A percentile compares a stretch with the other conserved stretches of the same genome.
These are phyloP conservation scores for Pyronema omphalodes DNA, from an alignment of 495 filamentous ascomycete genomes.

Conservation along the genomic window DNA sequence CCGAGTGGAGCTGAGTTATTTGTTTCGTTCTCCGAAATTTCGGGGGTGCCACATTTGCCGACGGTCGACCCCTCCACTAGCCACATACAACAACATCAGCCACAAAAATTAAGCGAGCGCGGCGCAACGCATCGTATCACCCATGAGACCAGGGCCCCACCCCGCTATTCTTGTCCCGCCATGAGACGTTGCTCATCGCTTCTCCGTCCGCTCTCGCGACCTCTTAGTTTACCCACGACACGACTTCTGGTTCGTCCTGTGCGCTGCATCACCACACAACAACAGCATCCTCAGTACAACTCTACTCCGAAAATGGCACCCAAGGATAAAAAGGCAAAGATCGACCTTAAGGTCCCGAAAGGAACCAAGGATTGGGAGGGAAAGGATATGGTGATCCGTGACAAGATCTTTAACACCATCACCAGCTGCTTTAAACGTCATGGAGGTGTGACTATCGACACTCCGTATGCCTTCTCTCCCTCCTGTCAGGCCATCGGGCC, in stretches of 20 bases:
- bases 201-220: not conserved
- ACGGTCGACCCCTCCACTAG: not conserved
- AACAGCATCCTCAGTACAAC: not conserved
- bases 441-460: conserved; percentile 72
- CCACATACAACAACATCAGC: not conserved
- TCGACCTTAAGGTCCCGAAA: conserved; percentile 24
- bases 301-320: conserved; percentile 11
- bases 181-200: conserved; percentile 2
- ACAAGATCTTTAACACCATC: conserved; percentile 70
- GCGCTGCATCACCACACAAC: not conserved
- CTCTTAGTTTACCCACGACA: not conserved
- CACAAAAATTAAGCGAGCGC: not conserved
- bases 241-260: not conserved
- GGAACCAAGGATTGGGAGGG: conserved; percentile 36
- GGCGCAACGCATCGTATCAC: too few relatives aligned
- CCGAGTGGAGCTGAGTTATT: too few relatives aligned
- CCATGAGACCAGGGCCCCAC: not conserved
- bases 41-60: not conserved
- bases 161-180: conserved; percentile 2
- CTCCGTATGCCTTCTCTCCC: conserved; percentile 30
- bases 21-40: not conserved
- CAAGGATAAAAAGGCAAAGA: conserved; percentile 20
- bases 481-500: not conserved
- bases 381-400: conserved; percentile 56
- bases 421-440: conserved; percentile 76